phyloP scores from a whole-genome alignment of 768 basidiomycete genomes.

The Albatrellus ellisii region DNA sequence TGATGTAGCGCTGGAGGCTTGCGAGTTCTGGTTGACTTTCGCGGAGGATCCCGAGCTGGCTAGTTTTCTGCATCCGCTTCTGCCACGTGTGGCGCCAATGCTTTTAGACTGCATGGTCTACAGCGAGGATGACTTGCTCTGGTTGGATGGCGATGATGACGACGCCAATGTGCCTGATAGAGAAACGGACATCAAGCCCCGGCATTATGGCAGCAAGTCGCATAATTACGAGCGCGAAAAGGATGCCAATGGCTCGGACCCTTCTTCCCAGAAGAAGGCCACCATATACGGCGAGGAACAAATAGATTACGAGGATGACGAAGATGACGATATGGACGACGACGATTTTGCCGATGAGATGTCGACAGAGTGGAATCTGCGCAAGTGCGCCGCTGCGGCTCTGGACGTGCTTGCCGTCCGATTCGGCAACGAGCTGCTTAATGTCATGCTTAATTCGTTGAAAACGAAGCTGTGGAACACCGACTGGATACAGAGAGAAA shows the following conservation, averaged over 20 bases:
- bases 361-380: constrained; percentile 96
- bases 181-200: constrained; percentile 92
- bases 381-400: constrained; percentile 97
- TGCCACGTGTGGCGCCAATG: constrained; percentile 87
- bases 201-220: constrained; percentile 75
- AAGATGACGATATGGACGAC: constrained; percentile 73
- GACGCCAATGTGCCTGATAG: constrained; percentile 82
- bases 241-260: constrained; percentile 22
- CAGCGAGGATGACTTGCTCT: constrained; percentile 89
- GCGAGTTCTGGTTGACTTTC: constrained; percentile 99
- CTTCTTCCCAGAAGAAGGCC: constrained; percentile 14
- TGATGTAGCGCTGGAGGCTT: constrained; percentile 91
- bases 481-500: constrained; percentile 93
- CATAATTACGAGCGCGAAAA: constrained; percentile 77
- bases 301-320: constrained; percentile 70
- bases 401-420: constrained; percentile 93
- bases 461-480: constrained; percentile 88
- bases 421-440: constrained; percentile 81
- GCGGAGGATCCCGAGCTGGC: constrained; percentile 89
- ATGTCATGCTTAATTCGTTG: constrained; percentile 76
- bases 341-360: constrained; percentile 94
- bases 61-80: constrained; percentile 70
- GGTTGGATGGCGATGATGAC: constrained; percentile 89
- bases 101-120: constrained; percentile 97
- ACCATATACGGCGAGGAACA: constrained; percentile 76